phyloP scores from a whole-genome alignment of 192 early-diverging fungal species.

The Coemansia erecta region DNA sequence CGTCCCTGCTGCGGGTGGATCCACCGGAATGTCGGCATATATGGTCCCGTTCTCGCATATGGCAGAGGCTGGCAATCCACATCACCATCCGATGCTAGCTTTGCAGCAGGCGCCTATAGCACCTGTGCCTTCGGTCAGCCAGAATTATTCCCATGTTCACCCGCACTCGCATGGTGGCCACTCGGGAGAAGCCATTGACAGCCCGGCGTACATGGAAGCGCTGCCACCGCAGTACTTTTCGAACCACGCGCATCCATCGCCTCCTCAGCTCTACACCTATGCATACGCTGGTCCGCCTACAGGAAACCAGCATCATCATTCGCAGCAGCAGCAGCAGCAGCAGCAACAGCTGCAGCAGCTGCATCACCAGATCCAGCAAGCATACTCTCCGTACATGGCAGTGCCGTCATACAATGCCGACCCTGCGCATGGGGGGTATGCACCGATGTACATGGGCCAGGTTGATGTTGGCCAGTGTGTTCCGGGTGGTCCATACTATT shows the following conservation, averaged over 20 bases:
- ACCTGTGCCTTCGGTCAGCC: background rate
- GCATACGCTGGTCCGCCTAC: constrained; percentile 6
- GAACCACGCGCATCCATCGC: background rate
- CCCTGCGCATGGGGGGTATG: constrained; percentile 15
- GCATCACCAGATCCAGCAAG: constrained; percentile 6
- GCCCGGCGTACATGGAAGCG: too few species aligned
- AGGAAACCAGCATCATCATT: background rate
- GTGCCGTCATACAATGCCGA: too few species aligned
- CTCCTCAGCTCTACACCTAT: constrained; percentile 2
- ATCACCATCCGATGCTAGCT: background rate
- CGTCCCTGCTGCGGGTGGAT: background rate
- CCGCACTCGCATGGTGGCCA: too few species aligned
- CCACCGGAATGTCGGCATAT: constrained; percentile 5
- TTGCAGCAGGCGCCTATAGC: background rate
- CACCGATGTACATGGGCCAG: constrained; percentile 20
- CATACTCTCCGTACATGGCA: background rate
- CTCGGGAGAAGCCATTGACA: too few species aligned
- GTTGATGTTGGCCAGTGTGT: background rate
- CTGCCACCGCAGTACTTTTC: constrained; percentile 1
- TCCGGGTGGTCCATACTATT: constrained; percentile 2
- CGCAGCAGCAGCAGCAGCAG: constrained; percentile 7
- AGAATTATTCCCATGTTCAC: background rate
- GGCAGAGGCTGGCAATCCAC: background rate
- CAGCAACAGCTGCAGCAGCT: constrained; percentile 11
- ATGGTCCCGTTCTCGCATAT: constrained; percentile 5